Percentiles rank a stretch among this genome's conserved stretches.
Evolutionary conservation across 768 basidiomycete species (phyloP).

Genomic region (Agaricus blazei): DNA sequence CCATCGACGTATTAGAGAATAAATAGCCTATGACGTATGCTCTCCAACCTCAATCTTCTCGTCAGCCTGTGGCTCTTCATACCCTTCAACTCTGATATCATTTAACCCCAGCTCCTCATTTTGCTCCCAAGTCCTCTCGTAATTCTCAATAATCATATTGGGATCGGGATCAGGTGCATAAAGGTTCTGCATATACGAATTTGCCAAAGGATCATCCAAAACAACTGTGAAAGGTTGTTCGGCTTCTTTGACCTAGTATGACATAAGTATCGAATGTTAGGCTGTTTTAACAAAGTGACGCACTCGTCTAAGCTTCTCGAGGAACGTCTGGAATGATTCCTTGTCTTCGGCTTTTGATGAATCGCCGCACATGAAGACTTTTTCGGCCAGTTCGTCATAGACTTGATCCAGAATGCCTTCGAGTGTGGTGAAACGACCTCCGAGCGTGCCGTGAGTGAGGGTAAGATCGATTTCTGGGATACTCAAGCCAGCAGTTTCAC

Average conservation of each 20-base stretch:
- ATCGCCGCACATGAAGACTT: slow-evolving; percentile 76
- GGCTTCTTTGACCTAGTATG: slow-evolving; percentile 65
- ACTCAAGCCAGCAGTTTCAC: slow-evolving; percentile 83
- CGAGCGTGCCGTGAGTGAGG: slow-evolving; percentile 89
- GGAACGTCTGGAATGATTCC: slow-evolving; percentile 68
- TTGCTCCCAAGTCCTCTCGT: slow-evolving; percentile 84
- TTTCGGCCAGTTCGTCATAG: slow-evolving; percentile 90
- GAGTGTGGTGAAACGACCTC: slow-evolving; percentile 95
- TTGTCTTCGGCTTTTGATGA: slow-evolving; percentile 44
- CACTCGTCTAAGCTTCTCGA: slow-evolving; percentile 71
- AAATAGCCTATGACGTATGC: too few species aligned
- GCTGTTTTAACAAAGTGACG: slow-evolving; percentile 15
- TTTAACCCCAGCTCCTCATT: slow-evolving; percentile 94
- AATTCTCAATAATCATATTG: slow-evolving; percentile 79
- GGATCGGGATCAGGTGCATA: slow-evolving; percentile 98
- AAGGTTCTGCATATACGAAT: slow-evolving; percentile 94
- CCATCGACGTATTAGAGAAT: too few species aligned
- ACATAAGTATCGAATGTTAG: not conserved
- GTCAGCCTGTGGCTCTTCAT: slow-evolving; percentile 34
- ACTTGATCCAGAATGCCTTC: slow-evolving; percentile 94
- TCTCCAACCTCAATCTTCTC: not conserved
- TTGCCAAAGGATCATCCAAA: slow-evolving; percentile 91
- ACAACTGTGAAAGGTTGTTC: slow-evolving; percentile 84
- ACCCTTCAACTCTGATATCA: slow-evolving; percentile 81
- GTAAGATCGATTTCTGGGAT: slow-evolving; percentile 95